Base-by-base conservation (phyloP, 2,329 filamentous ascomycete species). In the Ceratocystis lukuohia region DNA sequence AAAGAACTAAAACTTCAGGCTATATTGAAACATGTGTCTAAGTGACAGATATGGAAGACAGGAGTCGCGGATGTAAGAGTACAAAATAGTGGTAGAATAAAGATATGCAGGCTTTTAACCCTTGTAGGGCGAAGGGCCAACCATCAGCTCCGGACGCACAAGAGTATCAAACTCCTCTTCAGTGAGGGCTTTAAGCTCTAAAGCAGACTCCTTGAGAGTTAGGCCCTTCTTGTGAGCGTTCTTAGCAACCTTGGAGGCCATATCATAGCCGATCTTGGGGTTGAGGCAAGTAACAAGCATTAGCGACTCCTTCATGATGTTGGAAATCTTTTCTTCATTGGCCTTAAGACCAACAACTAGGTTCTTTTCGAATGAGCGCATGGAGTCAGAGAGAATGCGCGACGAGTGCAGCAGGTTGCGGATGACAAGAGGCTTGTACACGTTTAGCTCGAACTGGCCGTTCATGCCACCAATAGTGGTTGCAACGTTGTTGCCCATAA, bases 271-370 rank as follows among this genome's bases (percentile, higher is more conserved):
- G 74, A 97, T 96, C 77, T 96, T 90, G 71, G 92, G 91, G 83
- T 96, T 96, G 69, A 97, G 82, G 82, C 93, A 96, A 70, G 94
- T 99, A 45, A 97, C 94, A 71, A 97, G 84, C 94, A 99, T 99
- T 72, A 99, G 83, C 89, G 89, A 94, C 80, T 99, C 92, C 79
- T 95, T 91, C 80, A 99, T 85, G 71, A 99, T 88, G 74, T 85
- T 87, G 67, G 82, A 80, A 74, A 99, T 97, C 79, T 92, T 89
- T 76, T 89, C 86, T 84, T 96, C 92, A 77, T 99, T 96, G 64
- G 94, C 93, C 78, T 92, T 83, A 30, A 97, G 84, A 28, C 93
- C 94, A 56, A 80, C 84, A 22, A 99, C 88, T 41, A 97, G 82
- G 79, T 97, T 93, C 81, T 90, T 89, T 80, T 96, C 90, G 75